Evolutionary conservation across 441 rosid species (phyloP).

Genomic region (Adansonia rubrostipa): DNA sequence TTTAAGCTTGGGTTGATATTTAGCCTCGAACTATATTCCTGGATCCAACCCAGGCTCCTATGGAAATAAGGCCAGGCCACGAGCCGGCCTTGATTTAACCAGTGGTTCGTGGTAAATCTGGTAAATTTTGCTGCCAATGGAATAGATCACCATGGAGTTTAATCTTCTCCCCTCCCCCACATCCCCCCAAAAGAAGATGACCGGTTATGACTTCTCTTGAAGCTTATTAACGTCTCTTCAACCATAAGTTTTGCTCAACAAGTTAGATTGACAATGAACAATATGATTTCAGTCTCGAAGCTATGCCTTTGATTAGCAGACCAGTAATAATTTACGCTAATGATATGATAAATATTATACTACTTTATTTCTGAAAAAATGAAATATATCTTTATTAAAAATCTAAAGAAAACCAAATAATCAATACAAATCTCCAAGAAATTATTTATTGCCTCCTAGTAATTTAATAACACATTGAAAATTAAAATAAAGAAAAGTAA

Average conservation of each 20-base stretch:
- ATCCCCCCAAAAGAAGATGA: too few relatives aligned
- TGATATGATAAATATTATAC: not conserved
- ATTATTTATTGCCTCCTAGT: not conserved
- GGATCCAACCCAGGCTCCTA: not conserved
- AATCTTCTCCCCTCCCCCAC: too few relatives aligned
- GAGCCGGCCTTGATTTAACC: too few relatives aligned
- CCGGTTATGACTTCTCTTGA: not conserved
- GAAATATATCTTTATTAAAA: not conserved
- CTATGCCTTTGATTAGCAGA: not conserved
- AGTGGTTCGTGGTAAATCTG: too few relatives aligned
- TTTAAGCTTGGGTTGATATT: not conserved
- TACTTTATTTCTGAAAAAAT: not conserved
- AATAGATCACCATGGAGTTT: not conserved
- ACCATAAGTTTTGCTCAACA: not conserved
- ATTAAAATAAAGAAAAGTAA: not conserved
- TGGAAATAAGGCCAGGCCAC: not conserved
- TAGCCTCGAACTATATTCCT: not conserved
- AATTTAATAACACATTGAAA: not conserved
- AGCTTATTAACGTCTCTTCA: not conserved
- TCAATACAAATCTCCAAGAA: slow-evolving; percentile 10
- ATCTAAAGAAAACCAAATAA: not conserved
- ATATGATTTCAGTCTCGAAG: not conserved
- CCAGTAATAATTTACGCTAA: not conserved
- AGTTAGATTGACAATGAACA: not conserved
- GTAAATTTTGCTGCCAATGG: not conserved